Conservation (phyloP, 129 eudicot species). For the Pittosporum tobira region DNA sequence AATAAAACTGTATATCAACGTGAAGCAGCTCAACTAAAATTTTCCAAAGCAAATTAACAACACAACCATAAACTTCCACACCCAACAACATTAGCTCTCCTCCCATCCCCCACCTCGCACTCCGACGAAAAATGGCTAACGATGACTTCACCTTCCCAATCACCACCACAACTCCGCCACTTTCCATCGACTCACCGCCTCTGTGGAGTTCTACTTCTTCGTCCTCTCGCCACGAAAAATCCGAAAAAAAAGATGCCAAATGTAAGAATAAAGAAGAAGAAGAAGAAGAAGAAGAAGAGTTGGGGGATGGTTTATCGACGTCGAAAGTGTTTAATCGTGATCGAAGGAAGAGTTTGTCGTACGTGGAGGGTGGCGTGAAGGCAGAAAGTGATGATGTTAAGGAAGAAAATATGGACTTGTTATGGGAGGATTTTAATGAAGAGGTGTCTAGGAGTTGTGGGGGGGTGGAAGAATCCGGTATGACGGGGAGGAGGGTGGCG, state of each 20-base stretch:
- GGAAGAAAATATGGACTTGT: slow-evolving; percentile 44
- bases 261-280: too few species aligned
- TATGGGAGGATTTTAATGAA: slow-evolving; percentile 51
- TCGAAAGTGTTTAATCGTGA: too few species aligned
- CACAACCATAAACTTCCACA: background rate
- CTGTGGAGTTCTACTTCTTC: slow-evolving; percentile 26
- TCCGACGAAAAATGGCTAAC: too few species aligned
- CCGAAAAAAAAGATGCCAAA: background rate
- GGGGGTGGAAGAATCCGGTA: background rate
- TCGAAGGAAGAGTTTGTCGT: too few species aligned
- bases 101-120: too few species aligned
- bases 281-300: too few species aligned
- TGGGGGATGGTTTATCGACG: too few species aligned
- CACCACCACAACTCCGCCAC: slow-evolving; percentile 18
- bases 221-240: background rate
- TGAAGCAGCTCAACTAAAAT: slow-evolving; percentile 8
- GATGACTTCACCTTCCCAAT: slow-evolving; percentile 32
- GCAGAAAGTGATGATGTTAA: background rate
- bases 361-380: background rate
- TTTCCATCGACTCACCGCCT: slow-evolving; percentile 38
- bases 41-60: background rate
- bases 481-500: background rate
- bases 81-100: background rate
- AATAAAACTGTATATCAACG: too few species aligned
- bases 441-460: background rate